Evolutionary conservation across 805 yeast species (phyloP).

Genomic region (Nakazawaea pomicola): DNA sequence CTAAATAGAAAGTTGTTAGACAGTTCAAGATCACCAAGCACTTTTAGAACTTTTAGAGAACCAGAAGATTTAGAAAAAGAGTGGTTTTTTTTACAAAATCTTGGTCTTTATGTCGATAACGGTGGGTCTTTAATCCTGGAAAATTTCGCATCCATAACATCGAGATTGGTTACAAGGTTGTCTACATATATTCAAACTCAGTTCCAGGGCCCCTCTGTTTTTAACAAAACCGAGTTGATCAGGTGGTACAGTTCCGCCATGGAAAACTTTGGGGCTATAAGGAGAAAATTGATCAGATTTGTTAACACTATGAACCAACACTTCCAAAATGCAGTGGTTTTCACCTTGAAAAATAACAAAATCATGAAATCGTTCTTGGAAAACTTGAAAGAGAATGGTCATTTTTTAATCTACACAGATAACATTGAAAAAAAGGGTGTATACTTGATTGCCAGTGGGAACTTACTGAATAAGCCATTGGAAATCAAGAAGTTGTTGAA

Average conservation of each 20-base stretch:
- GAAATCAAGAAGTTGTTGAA: conserved; percentile 40
- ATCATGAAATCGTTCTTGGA: conserved; percentile 45
- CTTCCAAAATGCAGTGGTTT: conserved; percentile 68
- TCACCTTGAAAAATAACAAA: conserved; percentile 46
- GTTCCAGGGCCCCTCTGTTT: conserved; percentile 51
- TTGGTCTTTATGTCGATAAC: conserved; percentile 75
- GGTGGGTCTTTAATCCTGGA: conserved; percentile 80
- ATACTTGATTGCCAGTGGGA: conserved; percentile 73
- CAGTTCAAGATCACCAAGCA: conserved; percentile 54
- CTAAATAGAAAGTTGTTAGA: conserved; percentile 75
- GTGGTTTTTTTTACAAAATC: conserved; percentile 71
- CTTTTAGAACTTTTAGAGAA: conserved; percentile 82
- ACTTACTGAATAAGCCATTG: conserved; percentile 36
- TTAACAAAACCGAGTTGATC: conserved; percentile 36
- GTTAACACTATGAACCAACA: conserved; percentile 60
- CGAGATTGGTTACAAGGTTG: conserved; percentile 64
- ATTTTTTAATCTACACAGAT: conserved; percentile 73
- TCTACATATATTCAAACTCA: conserved; percentile 70
- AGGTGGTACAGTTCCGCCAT: conserved; percentile 67
- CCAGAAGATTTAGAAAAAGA: conserved; percentile 84
- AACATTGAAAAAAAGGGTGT: conserved; percentile 68
- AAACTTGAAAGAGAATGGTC: conserved; percentile 58
- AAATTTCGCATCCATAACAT: conserved; percentile 61
- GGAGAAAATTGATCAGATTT: conserved; percentile 80
- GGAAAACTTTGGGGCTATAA: conserved; percentile 68